Base-by-base conservation (phyloP, 331 rosid genomes). In the Acacia pycnantha region DNA sequence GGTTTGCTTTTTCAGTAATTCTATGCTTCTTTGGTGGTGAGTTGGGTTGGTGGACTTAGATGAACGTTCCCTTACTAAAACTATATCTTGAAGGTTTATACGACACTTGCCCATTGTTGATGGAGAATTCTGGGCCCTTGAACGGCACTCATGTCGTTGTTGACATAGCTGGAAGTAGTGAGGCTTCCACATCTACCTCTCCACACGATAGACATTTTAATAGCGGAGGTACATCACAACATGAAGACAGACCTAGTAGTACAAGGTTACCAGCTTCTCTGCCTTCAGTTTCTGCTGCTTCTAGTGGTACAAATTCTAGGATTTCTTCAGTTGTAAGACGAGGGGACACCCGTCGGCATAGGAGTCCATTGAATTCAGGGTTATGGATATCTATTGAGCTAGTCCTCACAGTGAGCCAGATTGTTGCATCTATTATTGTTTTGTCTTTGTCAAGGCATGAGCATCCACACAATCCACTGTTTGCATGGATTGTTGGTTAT, bases 341-440 rank as follows among this genome's bases (percentile, higher is more conserved):
- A 71, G 97, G 91, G 80, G 97, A 95, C 11, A 70, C 85, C 8
- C 97, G 92, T 44, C 93, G 94, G 48, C 93, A 83, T 51, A 88
- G 98, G 84, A 93, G 97, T 85, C 98, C 98, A 3, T 85, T 91
- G 85, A 94, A 95, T 86, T 95, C 98, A 19, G 97, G 93, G 56
- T 58, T 93, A 71, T 95, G 98, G 97, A 93, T 95, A 84, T 95
- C 97, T 56, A 81, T 95, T 84, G 97, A 95, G 80, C 90, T 95
- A 73, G 90, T 84, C 67, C 95, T 95, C 80, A 88, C 95, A 22
- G 29, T 92, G 51, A 83, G 98, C 88, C 98, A 95, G 83, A 95
- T 95, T 73, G 83, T 93, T 81, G 97, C 94, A n/a, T 91, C 98
- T 74, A 59, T 91, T 40, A 85, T 92, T 65, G 94, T 95, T 67